Conservation (phyloP, 805 yeast species). For the Cyberlindnera maclurae region DNA sequence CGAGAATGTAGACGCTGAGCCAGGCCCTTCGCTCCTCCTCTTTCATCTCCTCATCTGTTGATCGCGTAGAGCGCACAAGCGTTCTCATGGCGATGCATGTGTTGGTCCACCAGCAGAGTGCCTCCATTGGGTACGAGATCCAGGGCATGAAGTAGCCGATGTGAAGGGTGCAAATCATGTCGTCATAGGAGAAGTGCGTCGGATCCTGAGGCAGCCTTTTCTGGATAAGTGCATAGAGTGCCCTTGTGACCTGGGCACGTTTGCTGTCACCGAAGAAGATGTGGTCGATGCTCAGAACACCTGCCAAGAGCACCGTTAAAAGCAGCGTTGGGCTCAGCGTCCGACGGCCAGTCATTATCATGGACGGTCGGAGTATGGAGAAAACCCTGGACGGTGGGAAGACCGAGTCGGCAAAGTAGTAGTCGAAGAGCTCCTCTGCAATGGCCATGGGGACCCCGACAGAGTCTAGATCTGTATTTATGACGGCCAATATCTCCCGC, state of each 20-base stretch:
- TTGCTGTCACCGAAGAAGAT: conserved; percentile 18
- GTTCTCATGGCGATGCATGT: conserved; percentile 11
- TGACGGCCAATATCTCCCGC: not conserved
- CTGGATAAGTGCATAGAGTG: conserved; percentile 16
- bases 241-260: conserved; percentile 14
- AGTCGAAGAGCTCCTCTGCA: conserved; percentile 20
- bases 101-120: conserved; percentile 20
- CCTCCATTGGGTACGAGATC: conserved; percentile 20
- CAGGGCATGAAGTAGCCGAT: conserved; percentile 22
- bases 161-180: conserved; percentile 16
- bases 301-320: conserved; percentile 13
- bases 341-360: conserved; percentile 15
- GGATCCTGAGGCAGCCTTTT: conserved; percentile 8
- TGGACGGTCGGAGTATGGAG: conserved; percentile 15
- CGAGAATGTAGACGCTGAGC: conserved; percentile 36
- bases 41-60: conserved; percentile 21
- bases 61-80: conserved; percentile 5
- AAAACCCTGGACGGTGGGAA: conserved; percentile 19
- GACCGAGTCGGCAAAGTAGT: conserved; percentile 13
- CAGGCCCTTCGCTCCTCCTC: conserved; percentile 35
- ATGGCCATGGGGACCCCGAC: conserved; percentile 14
- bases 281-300: conserved; percentile 19
- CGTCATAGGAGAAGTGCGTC: conserved; percentile 14
- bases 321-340: conserved; percentile 14
- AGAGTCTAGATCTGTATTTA: conserved; percentile 5